Evolutionary conservation across 805 yeast genomes (phyloP).

Genomic region (Zygotorulaspora chibaensis): DNA sequence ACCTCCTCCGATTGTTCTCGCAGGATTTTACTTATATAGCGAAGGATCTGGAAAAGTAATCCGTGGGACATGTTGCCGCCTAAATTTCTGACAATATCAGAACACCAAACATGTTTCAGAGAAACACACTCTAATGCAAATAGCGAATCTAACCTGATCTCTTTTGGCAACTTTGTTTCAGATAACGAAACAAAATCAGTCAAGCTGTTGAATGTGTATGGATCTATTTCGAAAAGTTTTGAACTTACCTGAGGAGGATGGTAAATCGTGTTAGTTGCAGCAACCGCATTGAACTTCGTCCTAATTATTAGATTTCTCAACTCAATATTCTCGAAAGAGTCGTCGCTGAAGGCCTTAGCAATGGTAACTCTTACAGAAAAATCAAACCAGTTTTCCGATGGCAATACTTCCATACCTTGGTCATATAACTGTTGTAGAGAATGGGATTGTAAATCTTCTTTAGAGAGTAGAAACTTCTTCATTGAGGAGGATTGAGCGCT

Average conservation of each 20-base stretch:
- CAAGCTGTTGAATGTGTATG: constrained; percentile 62
- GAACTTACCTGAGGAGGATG: constrained; percentile 58
- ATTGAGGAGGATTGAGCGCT: constrained; percentile 31
- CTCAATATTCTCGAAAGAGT: constrained; percentile 48
- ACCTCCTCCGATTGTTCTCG: constrained; percentile 36
- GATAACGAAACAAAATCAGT: constrained; percentile 67
- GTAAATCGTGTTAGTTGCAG: constrained; percentile 55
- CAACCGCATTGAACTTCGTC: constrained; percentile 63
- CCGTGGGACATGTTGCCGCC: constrained; percentile 91
- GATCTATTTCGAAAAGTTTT: constrained; percentile 65
- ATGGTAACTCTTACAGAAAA: constrained; percentile 57
- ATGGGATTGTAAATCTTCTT: constrained; percentile 51
- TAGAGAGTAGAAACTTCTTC: constrained; percentile 46
- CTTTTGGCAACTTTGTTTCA: constrained; percentile 50
- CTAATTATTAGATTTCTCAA: constrained; percentile 57
- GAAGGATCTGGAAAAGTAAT: constrained; percentile 62
- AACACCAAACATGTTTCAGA: constrained; percentile 61
- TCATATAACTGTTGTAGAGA: constrained; percentile 61
- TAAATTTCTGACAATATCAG: constrained; percentile 69
- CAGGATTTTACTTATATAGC: constrained; percentile 53
- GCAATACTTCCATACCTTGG: constrained; percentile 52
- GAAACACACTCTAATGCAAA: constrained; percentile 68
- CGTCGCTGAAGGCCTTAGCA: constrained; percentile 68
- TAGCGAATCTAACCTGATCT: constrained; percentile 55
- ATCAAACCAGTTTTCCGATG: constrained; percentile 59